Conservation (phyloP, 2,329 filamentous ascomycete genomes). For the Fusarium lyarnte region DNA sequence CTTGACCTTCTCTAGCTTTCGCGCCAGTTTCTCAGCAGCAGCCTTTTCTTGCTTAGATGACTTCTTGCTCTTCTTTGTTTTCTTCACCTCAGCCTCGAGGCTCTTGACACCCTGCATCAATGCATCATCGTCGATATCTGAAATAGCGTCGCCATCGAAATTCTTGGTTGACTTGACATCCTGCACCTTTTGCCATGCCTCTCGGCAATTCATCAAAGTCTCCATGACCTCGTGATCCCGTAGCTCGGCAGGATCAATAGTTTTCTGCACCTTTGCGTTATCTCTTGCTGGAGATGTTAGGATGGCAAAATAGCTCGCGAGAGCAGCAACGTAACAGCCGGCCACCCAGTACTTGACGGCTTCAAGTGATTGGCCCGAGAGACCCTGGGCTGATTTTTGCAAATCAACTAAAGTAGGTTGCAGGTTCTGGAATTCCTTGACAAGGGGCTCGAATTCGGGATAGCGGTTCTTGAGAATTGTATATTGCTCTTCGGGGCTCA, state of each 20-base stretch:
- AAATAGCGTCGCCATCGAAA: constrained; percentile 45
- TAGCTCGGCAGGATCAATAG: constrained; percentile 80
- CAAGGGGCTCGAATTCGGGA: constrained; percentile 89
- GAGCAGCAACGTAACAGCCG: constrained; percentile 83
- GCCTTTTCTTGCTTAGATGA: constrained; percentile 50
- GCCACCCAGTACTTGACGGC: constrained; percentile 81
- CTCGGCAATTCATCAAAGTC: constrained; percentile 79
- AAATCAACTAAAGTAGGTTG: constrained; percentile 71
- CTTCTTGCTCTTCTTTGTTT: constrained; percentile 45
- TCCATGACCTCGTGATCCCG: constrained; percentile 94
- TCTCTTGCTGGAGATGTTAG: constrained; percentile 82
- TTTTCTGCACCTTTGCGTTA: constrained; percentile 60
- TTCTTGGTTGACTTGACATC: constrained; percentile 63
- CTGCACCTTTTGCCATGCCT: constrained; percentile 81
- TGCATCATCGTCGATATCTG: constrained; percentile 39
- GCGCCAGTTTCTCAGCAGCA: constrained; percentile 51
- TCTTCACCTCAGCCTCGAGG: constrained; percentile 38
- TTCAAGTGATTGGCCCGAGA: constrained; percentile 63
- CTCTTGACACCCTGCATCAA: constrained; percentile 37
- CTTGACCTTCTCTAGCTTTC: constrained; percentile 60
- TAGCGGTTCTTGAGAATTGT: constrained; percentile 83
- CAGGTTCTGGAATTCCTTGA: constrained; percentile 80
- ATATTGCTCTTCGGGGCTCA: constrained; percentile 77
- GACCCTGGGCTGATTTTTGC: constrained; percentile 65
- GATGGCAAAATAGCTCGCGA: constrained; percentile 95